A percentile compares a stretch with the other conserved stretches of the same genome.
These are phyloP conservation scores for Panicum virgatum DNA, from an alignment of 202 grass and related monocot species.

Conservation along the genomic window DNA sequence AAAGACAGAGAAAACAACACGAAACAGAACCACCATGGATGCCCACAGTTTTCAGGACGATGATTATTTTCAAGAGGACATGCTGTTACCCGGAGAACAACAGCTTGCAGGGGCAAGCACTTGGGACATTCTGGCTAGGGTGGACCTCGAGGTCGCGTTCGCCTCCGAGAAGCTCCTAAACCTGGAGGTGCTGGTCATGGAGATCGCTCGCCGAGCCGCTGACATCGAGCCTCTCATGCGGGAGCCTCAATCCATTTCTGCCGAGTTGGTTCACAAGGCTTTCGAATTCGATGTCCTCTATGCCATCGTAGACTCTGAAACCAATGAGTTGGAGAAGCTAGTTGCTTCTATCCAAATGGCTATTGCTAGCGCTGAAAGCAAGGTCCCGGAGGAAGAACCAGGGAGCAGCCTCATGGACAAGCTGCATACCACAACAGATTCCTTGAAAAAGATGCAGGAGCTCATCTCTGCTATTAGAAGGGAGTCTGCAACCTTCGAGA, in stretches of 20 bases:
- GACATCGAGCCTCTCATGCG: slow-evolving; percentile 50
- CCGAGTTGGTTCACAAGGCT: slow-evolving; percentile 38
- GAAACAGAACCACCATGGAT: slow-evolving; percentile 11
- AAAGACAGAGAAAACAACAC: neutral
- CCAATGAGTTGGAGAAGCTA: slow-evolving; percentile 62
- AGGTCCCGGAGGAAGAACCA: slow-evolving; percentile 24
- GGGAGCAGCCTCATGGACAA: slow-evolving; percentile 22
- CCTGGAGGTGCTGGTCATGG: slow-evolving; percentile 76
- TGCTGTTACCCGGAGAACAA: neutral
- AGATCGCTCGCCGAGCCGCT: slow-evolving; percentile 40
- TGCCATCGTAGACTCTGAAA: slow-evolving; percentile 56
- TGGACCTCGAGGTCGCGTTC: slow-evolving; percentile 43
- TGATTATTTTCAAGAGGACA: slow-evolving; percentile 26
- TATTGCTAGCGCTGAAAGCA: slow-evolving; percentile 34
- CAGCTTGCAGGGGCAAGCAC: neutral
- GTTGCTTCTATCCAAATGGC: slow-evolving; percentile 42
- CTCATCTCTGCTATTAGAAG: slow-evolving; percentile 43
- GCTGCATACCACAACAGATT: slow-evolving; percentile 35
- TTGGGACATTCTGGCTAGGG: slow-evolving; percentile 30
- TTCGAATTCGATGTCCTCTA: slow-evolving; percentile 60
- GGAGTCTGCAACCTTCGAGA: slow-evolving; percentile 45
- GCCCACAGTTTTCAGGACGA: neutral
- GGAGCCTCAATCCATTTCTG: slow-evolving; percentile 29
- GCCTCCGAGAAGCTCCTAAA: slow-evolving; percentile 68
- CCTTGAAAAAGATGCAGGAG: slow-evolving; percentile 55